These are phyloP conservation scores for Arabis hirsuta DNA, from an alignment of 345 rosid species.

Conservation along the genomic window DNA sequence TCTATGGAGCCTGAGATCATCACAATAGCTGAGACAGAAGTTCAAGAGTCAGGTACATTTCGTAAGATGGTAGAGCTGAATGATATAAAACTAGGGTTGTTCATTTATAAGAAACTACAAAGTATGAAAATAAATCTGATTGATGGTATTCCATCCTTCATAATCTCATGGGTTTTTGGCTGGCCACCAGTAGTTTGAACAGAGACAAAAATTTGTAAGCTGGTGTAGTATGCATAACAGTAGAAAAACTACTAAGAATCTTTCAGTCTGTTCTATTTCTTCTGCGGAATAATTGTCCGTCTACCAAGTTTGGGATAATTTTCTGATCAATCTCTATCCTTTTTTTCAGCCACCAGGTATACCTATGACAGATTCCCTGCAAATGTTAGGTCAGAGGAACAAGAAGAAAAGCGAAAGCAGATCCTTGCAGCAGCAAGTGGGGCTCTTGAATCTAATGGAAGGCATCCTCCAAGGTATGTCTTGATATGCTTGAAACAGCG, in stretches of 20 bases:
- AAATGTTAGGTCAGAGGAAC: constrained; percentile 82
- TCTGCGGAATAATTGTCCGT: not conserved
- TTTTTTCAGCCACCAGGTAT: constrained; percentile 74
- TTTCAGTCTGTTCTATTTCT: constrained; percentile 22
- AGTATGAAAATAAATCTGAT: constrained; percentile 21
- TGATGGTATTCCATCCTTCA: constrained; percentile 19
- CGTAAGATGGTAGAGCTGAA: constrained; percentile 11
- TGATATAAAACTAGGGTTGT: constrained; percentile 17
- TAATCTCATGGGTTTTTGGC: constrained; percentile 24
- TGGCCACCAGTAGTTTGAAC: constrained; percentile 30
- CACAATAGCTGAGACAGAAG: constrained; percentile 87
- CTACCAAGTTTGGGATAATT: constrained; percentile 23
- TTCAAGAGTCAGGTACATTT: constrained; percentile 67
- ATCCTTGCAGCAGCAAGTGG: constrained; percentile 90
- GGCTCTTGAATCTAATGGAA: constrained; percentile 79
- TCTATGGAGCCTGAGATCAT: constrained; percentile 77
- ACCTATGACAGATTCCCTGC: constrained; percentile 97
- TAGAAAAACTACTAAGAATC: constrained; percentile 6
- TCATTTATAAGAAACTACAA: constrained; percentile 13
- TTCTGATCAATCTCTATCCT: constrained; percentile 34
- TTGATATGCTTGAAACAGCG: constrained; percentile 30
- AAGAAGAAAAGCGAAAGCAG: constrained; percentile 94
- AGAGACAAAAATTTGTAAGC: constrained; percentile 14
- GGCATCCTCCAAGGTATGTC: constrained; percentile 72
- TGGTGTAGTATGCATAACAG: constrained; percentile 13